Conservation (phyloP, 192 early-diverging fungal species). For the Podila clonocystis region DNA sequence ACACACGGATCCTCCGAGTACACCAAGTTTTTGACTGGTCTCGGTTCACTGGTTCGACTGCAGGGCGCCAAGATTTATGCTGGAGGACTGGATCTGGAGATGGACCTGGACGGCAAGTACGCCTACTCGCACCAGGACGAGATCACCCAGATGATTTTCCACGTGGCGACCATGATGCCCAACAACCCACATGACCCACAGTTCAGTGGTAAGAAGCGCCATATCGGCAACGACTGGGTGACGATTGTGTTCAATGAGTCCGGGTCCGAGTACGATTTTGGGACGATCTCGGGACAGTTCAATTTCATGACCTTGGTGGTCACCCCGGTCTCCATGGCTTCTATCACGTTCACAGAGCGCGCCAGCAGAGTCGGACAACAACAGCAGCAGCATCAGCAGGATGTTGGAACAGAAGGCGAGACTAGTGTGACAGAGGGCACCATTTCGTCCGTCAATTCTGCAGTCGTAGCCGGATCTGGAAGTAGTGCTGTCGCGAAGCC, state of each 20-base stretch:
- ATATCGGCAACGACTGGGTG: constrained; percentile 98
- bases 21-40: constrained; percentile 80
- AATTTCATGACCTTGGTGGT: constrained; percentile 97
- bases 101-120: constrained; percentile 87
- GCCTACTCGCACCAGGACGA: constrained; percentile 86
- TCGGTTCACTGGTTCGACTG: constrained; percentile 83
- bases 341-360: constrained; percentile 28
- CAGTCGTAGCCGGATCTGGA: neutral
- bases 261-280: constrained; percentile 81
- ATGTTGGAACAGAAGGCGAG: constrained; percentile 2
- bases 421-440: neutral
- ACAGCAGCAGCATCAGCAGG: constrained; percentile 29
- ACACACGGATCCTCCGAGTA: constrained; percentile 88
- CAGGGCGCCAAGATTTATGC: constrained; percentile 76
- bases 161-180: constrained; percentile 96
- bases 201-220: constrained; percentile 89
- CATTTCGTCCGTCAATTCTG: neutral
- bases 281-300: constrained; percentile 94
- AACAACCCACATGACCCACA: constrained; percentile 76
- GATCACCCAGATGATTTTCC: constrained; percentile 91
- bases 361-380: constrained; percentile 22
- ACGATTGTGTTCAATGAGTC: constrained; percentile 95
- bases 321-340: constrained; percentile 68
- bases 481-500: constrained; percentile 15
- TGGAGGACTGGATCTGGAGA: constrained; percentile 87